Evolutionary conservation across 106 monocot genomes (phyloP), one percentile per base, ranked within the genome.

Genomic region (Xerophyta viscosa): DNA sequence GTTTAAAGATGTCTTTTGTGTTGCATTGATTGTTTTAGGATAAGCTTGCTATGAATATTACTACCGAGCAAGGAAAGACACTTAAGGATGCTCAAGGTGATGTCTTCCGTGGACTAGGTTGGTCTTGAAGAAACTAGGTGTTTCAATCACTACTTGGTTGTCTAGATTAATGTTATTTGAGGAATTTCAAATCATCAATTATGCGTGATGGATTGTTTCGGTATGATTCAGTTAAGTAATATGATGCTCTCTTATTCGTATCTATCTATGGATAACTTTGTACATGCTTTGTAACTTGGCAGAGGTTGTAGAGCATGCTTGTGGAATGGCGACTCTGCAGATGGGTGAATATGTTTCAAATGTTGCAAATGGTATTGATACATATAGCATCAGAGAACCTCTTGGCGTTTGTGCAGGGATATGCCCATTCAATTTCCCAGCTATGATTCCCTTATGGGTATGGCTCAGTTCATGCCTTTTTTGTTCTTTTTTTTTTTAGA

Each of bases 221-320:
- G n/a, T n/a, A n/a, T n/a, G n/a, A n/a, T n/a, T n/a, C n/a, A 6
- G 33, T 36, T 36, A 36, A 36, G 33, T 5, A 36, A 6, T 11
- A 6, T 6, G 33, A 6, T 11, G 11, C 7, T 36, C 5, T 36
- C 11, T 36, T 36, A 36, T 36, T 11, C 11, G 33, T 36, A 36
- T 5, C 33, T 5, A 36, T 5, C 11, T 11, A 36, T 36, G 5
- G 33, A 36, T 36, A 36, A 6, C 11, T 5, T 6, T 36, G 33
- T 36, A 36, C 7, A 36, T 36, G 33, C 33, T 36, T 36, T 36
- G 33, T 36, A n/a, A 1, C 52, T 20, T 62, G 70, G 48, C 69
- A 98, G 96, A 98, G 96, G 89, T 98, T 37, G 96, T 98, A 68
- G 96, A 98, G 54, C 96, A 98, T 86, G 75, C 96, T 49, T 98